Evolutionary conservation across 2,329 filamentous ascomycete genomes (phyloP), one percentile per base, ranked within the genome.

Genomic region (Fusarium brevicatenulatum): DNA sequence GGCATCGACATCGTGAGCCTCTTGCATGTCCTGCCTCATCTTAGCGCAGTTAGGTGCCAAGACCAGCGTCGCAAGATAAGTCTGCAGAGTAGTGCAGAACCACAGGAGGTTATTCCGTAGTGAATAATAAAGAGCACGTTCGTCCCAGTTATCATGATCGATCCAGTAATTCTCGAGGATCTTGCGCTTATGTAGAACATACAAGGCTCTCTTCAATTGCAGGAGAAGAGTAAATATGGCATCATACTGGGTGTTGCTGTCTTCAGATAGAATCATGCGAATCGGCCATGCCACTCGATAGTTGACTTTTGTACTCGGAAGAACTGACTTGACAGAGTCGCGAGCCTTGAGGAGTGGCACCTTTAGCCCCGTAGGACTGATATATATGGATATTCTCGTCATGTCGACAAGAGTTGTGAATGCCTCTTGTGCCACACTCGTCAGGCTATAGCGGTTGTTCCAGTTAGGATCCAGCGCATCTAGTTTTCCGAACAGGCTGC

Each of bases 381-480:
- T 87, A 23, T 85, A 86, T 28, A 93, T 88, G 6, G 89, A 86
- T 13, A 97, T 82, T 25, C 89, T 88, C 54, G 91, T 88, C 5
- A 86, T 75, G 61, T 94, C 89, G 3, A 93, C 81, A 4, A 83
- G 82, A 1, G 82, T 74, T 3, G 89, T 86, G 78, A 94, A 95
- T 0, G 92, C 90, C 63, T 91, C 91, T 65, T 94, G 92, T 2
- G 92, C 91, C 4, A 94, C 83, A 73, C 95, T 93, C 0, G 93
- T 96, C 34, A 98, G 84, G 2, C 92, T 87, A 77, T 95, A 97
- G 25, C 91, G 89, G 79, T 98, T 94, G 69, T 92, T 91, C 95
- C 95, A 98, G 40, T 83, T 83, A 10, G 78, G 81, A 78, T 83
- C 86, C 21, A 87, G 76, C 4, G 83, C 85, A 73, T 96, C 93